phyloP scores from a whole-genome alignment of 2,329 filamentous ascomycete genomes.

The Cytospora mali region DNA sequence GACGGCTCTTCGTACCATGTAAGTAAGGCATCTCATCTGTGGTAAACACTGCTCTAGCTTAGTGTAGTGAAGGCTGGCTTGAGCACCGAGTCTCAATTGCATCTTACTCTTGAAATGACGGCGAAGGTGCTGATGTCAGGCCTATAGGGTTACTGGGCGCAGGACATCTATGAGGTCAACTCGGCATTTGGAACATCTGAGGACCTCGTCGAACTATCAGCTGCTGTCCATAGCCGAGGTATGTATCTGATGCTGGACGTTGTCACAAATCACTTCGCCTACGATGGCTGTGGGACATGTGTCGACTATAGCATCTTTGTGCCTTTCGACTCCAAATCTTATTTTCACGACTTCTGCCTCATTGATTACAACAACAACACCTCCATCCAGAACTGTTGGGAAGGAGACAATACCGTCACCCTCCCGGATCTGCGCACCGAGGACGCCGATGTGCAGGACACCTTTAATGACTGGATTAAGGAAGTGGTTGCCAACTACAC shows the following conservation, averaged over 20 bases:
- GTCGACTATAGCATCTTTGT: slow-evolving; percentile 57
- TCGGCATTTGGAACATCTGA: slow-evolving; percentile 51
- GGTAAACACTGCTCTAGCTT: neutral
- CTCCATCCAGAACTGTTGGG: slow-evolving; percentile 49
- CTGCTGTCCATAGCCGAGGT: slow-evolving; percentile 53
- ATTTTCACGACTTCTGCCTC: slow-evolving; percentile 60
- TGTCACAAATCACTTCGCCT: slow-evolving; percentile 61
- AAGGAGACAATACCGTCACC: slow-evolving; percentile 49
- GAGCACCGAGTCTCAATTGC: neutral
- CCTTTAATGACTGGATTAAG: slow-evolving; percentile 52
- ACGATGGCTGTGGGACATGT: slow-evolving; percentile 46
- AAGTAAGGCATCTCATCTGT: neutral
- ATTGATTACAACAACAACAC: slow-evolving; percentile 52
- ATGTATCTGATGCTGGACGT: slow-evolving; percentile 62
- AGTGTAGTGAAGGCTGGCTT: neutral
- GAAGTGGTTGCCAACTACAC: slow-evolving; percentile 53
- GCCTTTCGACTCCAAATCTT: slow-evolving; percentile 56
- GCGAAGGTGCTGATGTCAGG: neutral
- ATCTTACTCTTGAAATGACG: neutral
- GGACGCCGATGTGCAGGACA: slow-evolving; percentile 43
- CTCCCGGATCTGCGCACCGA: slow-evolving; percentile 56
- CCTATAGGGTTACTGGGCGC: slow-evolving; percentile 55
- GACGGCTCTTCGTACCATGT: slow-evolving; percentile 39
- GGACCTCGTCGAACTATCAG: slow-evolving; percentile 52
- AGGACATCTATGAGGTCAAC: slow-evolving; percentile 53